Conservation (phyloP, 805 yeast genomes). For the Nematodospora valgi region DNA sequence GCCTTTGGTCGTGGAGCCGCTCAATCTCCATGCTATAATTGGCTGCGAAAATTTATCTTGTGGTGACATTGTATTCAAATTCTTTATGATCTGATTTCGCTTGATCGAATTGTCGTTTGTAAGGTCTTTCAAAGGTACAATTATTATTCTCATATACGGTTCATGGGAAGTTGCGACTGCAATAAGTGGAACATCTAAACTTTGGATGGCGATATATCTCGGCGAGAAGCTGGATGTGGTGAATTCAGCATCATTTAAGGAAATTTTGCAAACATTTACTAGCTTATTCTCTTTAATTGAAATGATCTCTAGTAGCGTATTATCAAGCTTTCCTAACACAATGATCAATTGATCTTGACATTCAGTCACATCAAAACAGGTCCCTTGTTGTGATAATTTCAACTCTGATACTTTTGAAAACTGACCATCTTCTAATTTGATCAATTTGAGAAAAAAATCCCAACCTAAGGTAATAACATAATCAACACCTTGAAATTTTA, state of each 20-base stretch:
- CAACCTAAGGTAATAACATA: conserved; percentile 57
- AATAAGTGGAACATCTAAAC: conserved; percentile 27
- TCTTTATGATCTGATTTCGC: conserved; percentile 26
- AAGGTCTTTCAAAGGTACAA: conserved; percentile 36
- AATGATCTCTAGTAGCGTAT: conserved; percentile 53
- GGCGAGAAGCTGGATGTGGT: conserved; percentile 63
- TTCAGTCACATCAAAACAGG: conserved; percentile 43
- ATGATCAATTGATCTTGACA: conserved; percentile 33
- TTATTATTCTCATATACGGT: conserved; percentile 69
- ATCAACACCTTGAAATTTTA: conserved; percentile 16
- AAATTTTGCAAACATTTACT: conserved; percentile 39
- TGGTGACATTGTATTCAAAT: conserved; percentile 50
- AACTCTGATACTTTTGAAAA: conserved; percentile 14
- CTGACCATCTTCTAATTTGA: conserved; percentile 19
- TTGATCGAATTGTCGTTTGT: conserved; percentile 13
- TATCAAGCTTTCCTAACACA: conserved; percentile 57
- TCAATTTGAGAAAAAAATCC: conserved; percentile 46
- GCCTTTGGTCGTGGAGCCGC: neutral
- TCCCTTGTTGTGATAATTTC: conserved; percentile 49
- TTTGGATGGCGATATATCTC: conserved; percentile 33
- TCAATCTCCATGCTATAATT: conserved; percentile 40
- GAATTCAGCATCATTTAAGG: conserved; percentile 73
- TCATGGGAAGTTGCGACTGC: conserved; percentile 74
- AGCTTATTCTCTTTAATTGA: conserved; percentile 12
- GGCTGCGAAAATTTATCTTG: conserved; percentile 66